Conservation (phyloP, 257 asterid genomes). For the Salvia rosmarinus region DNA sequence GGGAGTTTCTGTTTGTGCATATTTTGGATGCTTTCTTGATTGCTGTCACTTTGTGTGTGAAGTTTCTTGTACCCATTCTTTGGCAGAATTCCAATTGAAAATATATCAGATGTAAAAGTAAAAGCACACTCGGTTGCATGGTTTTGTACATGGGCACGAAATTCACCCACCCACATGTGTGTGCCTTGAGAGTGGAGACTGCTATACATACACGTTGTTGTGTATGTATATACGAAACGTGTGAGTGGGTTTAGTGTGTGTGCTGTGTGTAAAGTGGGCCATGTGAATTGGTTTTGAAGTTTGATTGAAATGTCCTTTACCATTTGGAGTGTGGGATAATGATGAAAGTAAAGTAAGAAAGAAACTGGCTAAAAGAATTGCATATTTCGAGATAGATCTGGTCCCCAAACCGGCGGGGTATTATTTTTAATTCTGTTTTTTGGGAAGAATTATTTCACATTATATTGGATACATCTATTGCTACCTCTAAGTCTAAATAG, state of each 20-base stretch:
- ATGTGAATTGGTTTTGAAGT: conserved; percentile 45
- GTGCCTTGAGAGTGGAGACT: conserved; percentile 4
- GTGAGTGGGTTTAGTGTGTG: background rate
- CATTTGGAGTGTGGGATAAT: conserved; percentile 41
- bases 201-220: conserved; percentile 3
- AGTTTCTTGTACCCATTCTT: conserved; percentile 4
- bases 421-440: background rate
- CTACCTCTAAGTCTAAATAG: background rate
- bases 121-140: conserved; percentile 37
- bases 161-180: conserved; percentile 37
- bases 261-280: conserved; percentile 36
- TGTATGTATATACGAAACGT: conserved; percentile 11
- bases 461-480: no score
- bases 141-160: conserved; percentile 35
- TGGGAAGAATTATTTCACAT: no score
- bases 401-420: conserved; percentile 25
- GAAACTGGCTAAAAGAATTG: conserved; percentile 34
- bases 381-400: conserved; percentile 41
- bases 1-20: conserved; percentile 46
- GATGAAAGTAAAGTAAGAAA: conserved; percentile 31
- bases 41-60: conserved; percentile 32
- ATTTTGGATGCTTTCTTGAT: conserved; percentile 39
- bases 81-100: conserved; percentile 33
- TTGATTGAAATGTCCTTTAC: conserved; percentile 49
- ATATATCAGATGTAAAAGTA: background rate